Base-by-base conservation (phyloP, 2,329 filamentous ascomycete genomes). In the Trichoderma sp. region DNA sequence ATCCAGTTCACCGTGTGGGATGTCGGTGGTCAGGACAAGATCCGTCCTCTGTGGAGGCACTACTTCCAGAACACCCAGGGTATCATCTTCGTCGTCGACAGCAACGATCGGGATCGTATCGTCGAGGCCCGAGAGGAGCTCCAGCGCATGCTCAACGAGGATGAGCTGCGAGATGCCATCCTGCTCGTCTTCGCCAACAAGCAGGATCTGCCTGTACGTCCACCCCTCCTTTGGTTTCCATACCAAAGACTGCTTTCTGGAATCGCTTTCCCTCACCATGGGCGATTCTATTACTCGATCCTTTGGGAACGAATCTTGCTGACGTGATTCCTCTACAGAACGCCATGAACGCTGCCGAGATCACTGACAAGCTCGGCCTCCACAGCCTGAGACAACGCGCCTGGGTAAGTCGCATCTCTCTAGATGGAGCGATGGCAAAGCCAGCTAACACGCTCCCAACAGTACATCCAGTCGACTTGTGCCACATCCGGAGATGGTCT, bases 1-100 rank as follows among this genome's bases (percentile, higher is more conserved):
- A 97, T 97, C 76, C 93, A 97, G 80, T 99, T 99, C 87, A 98
- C 94, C 80, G 95, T 99, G 79, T 99, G 95, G 95, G 95, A 98
- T 85, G 95, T 99, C 77, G 95, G 95, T 86, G 95, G 95, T 81
- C 95, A 99, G 86, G 95, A 99, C 89, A 98, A 98, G 91, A 99
- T 99, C 79, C 89, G 95, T 80, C 95, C 95, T 78, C 86, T 99
- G 77, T 99, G 95, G 95, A 93, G 95, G 85, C 95, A 98, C 83
- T 99, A 99, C 86, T 99, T 98, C 89, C 93, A 96, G 83, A 96
- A 96, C 83, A 99, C 95, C 73, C 95, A 99, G 83, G 95, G 95
- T 80, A 94, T 99, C 81, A 98, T 99, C 83, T 99, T 99, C 87
- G 95, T 99, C 74, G 93, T 99, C 78, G 95, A 99, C 84, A 94